phyloP scores from a whole-genome alignment of 441 rosid species.

The Eruca vesicaria region DNA sequence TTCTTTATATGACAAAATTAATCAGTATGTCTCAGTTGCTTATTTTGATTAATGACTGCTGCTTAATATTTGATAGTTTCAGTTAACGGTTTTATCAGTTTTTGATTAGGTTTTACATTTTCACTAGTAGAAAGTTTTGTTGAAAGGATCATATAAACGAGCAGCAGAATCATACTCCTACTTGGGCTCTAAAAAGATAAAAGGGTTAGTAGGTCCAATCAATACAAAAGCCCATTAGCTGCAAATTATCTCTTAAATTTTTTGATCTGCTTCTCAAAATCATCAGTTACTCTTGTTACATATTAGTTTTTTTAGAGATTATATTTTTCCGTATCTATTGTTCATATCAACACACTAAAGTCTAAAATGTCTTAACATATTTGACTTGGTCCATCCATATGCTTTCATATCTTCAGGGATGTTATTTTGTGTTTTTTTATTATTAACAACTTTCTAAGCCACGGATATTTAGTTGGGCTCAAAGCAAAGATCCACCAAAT shows the following conservation, averaged over 20 bases:
- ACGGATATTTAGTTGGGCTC: no score
- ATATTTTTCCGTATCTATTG: neutral
- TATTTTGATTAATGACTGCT: neutral
- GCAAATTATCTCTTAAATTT: neutral
- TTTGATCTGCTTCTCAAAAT: neutral
- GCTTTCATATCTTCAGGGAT: neutral
- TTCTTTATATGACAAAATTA: neutral
- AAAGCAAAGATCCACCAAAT: no score
- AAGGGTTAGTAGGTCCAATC: neutral
- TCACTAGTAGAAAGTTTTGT: neutral
- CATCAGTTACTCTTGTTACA: neutral
- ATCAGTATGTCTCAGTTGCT: neutral
- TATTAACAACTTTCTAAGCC: no score
- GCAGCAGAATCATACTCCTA: neutral
- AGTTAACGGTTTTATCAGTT: neutral
- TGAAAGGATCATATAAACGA: neutral
- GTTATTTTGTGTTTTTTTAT: neutral
- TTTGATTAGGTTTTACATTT: neutral
- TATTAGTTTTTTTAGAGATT: neutral
- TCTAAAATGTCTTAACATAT: no score
- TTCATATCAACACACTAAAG: no score
- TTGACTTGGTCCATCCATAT: no score
- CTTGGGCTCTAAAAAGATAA: neutral
- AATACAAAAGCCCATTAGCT: constrained; percentile 4
- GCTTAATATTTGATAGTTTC: neutral